Evolutionary conservation across 1,284 basidiomycete species (phyloP), one percentile per base, ranked within the genome.

Genomic region (Marasmius sp.): DNA sequence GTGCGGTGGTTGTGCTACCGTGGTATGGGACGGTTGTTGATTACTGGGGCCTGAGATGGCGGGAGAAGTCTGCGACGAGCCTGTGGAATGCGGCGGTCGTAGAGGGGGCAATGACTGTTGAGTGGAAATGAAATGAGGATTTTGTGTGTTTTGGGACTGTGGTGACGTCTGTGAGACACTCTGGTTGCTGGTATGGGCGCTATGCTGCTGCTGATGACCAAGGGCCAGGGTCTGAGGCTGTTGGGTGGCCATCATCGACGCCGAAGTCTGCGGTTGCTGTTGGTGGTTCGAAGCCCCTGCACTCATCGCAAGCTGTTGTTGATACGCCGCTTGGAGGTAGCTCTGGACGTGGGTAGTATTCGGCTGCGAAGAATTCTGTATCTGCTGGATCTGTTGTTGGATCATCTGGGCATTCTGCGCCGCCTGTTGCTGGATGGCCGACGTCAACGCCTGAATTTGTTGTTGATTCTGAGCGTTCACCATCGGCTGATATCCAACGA

Each of bases 381-480:
- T 48, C 12, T 54, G 52, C 52, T 33, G 52, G 12, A 59, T 59
- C 51, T 37, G 51, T 27, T 43, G 50, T 53, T 60, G 59, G 11
- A 60, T 16, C 20, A 37, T 10, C 34, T 61, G 59, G n/a, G 45
- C 45, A n/a, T 38, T 39, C 12, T 52, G 60, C n/a, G 56, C 48
- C n/a, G 56, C 48, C 52, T 54, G 52, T n/a, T 54, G 52, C 37
- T 54, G 52, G 7, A 61, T 52, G 22, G 55, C 37, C 8, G 49
- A 34, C 55, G 64, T 57, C 22, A 54, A 45, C 6, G 45, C 48
- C 22, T 65, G 64, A n/a, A 61, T 59, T n/a, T 64, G 57, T 49
- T 63, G 61, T 49, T 63, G 61, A 33, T 52, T 49, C 8, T 62
- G 56, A 10, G 60, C 54, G 52, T 63, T 58, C 2, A 41, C 51